Base-by-base conservation (phyloP, 495 filamentous ascomycete species). In the Hypoxylon lienhwacheense region DNA sequence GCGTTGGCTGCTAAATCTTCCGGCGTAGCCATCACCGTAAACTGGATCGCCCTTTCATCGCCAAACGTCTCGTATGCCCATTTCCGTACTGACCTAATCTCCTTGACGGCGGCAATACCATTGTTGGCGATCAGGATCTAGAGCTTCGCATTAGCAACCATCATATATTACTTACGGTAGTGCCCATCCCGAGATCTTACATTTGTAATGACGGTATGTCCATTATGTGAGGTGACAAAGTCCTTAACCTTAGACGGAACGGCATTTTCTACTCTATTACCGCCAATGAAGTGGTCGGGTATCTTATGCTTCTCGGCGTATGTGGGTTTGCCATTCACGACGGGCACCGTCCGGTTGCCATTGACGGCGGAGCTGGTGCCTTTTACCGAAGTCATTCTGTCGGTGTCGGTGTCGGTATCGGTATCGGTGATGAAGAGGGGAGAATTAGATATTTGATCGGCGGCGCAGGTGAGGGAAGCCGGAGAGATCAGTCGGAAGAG, bases 21-120 rank as follows among this genome's bases (percentile, higher is more conserved):
- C n/a, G 93, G 93, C 33, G 93, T 99, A 56, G 93, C 93, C 93
- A 99, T 99, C 55, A 97, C 93, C 44, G 95, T 97, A 71, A 99
- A 97, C 66, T 97, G 93, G 70, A 99, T 96, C 52, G 95, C 93
- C 63, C 86, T 83, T 78, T 99, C 93, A 73, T 99, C 91, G 70
- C 93, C 91, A 65, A 99, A 97, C 4, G 88, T 92, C 76, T 99
- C 93, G 83, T 99, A 99, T 46, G 93, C 93, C 93, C 93, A 99
- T 91, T 97, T 99, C 69, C 93, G 85, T 58, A 99, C 91, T 20
- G 91, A 96, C 63, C 93, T 82, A 64, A 99, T 99, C 74, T 97
- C 92, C 73, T 99, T 99, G 64, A 99, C 93, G 54, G 93, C 93
- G 11, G 93, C 93, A 72, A 99, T 99, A 82, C 93, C 93, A 77